phyloP scores from a whole-genome alignment of 768 basidiomycete species.

The Chiua virens region DNA sequence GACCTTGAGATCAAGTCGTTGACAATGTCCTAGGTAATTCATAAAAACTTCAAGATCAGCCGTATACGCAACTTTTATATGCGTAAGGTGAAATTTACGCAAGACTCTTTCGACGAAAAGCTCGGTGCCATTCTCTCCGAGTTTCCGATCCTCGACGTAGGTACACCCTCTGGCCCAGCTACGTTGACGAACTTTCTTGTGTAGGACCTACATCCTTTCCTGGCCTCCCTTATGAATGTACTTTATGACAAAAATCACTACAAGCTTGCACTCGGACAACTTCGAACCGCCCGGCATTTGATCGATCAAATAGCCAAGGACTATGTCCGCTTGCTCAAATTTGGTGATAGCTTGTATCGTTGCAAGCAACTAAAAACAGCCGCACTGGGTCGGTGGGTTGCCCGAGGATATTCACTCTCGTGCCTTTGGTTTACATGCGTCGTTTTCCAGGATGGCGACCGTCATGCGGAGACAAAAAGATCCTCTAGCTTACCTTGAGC shows the following conservation, averaged over 20 bases:
- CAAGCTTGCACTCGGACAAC: conserved; percentile 96
- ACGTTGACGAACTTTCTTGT: conserved; percentile 4
- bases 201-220: conserved; percentile 92
- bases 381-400: conserved; percentile 87
- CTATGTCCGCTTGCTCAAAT: conserved; percentile 94
- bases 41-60: conserved; percentile 99
- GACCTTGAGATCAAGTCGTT: conserved; percentile 1
- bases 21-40: conserved; percentile 69
- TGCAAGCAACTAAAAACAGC: conserved; percentile 99
- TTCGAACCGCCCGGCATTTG: conserved; percentile 92
- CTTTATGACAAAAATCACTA: conserved; percentile 99
- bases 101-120: conserved; percentile 96
- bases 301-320: conserved; percentile 98
- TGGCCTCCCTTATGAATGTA: conserved; percentile 94
- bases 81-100: conserved; percentile 99
- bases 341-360: conserved; percentile 95
- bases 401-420: neutral
- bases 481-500: conserved; percentile 95
- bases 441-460: conserved; percentile 83
- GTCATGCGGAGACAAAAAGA: conserved; percentile 99
- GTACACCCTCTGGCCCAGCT: conserved; percentile 31
- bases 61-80: conserved; percentile 98
- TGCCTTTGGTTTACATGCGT: neutral
- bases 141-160: conserved; percentile 95
- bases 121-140: conserved; percentile 90